phyloP scores from a whole-genome alignment of 176 grass and related monocot genomes.

The Metroxylon sagu region DNA sequence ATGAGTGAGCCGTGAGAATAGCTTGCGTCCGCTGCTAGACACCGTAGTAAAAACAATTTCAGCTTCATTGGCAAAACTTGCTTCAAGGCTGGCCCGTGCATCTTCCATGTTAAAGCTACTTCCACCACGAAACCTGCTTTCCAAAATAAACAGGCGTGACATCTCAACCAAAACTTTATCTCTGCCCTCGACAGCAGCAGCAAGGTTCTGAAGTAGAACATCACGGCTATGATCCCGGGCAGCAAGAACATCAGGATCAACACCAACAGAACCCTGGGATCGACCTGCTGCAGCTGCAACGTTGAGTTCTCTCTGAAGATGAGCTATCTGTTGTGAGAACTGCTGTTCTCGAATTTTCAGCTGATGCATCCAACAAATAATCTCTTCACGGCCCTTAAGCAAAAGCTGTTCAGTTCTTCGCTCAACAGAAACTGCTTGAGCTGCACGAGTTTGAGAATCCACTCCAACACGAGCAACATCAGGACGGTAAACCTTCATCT shows the following conservation, averaged over 20 bases:
- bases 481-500: constrained; percentile 98
- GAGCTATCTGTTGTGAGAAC: constrained; percentile 61
- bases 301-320: constrained; percentile 70
- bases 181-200: constrained; percentile 74
- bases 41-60: constrained; percentile 99
- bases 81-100: constrained; percentile 84
- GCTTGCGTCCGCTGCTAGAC: constrained; percentile 85
- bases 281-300: constrained; percentile 63
- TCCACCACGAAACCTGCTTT: constrained; percentile 70
- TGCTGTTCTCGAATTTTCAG: constrained; percentile 75
- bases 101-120: constrained; percentile 94
- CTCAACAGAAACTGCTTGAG: constrained; percentile 97
- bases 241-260: constrained; percentile 91
- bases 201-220: constrained; percentile 74
- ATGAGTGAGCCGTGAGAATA: constrained; percentile 95
- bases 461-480: constrained; percentile 99
- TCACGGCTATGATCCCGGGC: constrained; percentile 77
- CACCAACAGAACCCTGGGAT: constrained; percentile 93
- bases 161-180: constrained; percentile 98
- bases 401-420: constrained; percentile 95
- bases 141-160: constrained; percentile 79
- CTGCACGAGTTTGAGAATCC: constrained; percentile 92
- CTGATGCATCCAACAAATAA: constrained; percentile 85
- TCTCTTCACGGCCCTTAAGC: constrained; percentile 76
- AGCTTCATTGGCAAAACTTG: constrained; percentile 96